phyloP scores from a whole-genome alignment of 805 yeast species.

The Torulaspora microellipsoides region DNA sequence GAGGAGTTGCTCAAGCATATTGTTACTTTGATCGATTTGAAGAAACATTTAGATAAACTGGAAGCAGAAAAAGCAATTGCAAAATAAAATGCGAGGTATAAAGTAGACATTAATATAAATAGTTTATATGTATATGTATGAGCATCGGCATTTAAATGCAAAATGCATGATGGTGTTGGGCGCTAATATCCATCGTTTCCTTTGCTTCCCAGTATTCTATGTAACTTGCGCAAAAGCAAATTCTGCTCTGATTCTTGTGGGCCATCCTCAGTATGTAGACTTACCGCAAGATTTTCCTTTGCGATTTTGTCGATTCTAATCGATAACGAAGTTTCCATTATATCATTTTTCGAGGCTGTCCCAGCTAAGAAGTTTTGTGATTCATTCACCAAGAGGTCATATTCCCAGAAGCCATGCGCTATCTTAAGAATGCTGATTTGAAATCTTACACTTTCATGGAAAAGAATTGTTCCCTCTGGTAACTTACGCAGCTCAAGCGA shows the following conservation, averaged over 20 bases:
- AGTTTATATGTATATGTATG: too few relatives aligned
- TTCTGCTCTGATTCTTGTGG: too few relatives aligned
- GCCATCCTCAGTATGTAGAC: not conserved
- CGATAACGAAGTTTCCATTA: constrained; percentile 1
- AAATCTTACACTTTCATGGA: constrained; percentile 8
- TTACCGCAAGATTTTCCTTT: not conserved
- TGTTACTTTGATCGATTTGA: constrained; percentile 70
- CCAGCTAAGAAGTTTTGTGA: constrained; percentile 6
- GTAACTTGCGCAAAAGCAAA: too few relatives aligned
- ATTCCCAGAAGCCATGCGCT: constrained; percentile 25
- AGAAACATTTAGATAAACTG: constrained; percentile 80
- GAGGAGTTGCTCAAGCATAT: constrained; percentile 71
- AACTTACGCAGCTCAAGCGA: not conserved
- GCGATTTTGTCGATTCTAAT: constrained; percentile 7
- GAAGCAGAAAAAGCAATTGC: constrained; percentile 66
- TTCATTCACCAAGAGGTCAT: constrained; percentile 1
- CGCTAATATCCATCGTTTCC: too few relatives aligned
- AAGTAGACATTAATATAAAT: too few relatives aligned
- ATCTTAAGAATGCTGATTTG: constrained; percentile 13
- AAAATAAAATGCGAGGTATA: constrained; percentile 15
- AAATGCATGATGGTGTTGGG: too few relatives aligned
- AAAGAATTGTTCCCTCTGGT: not conserved
- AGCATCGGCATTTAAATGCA: too few relatives aligned
- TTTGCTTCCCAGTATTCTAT: too few relatives aligned
- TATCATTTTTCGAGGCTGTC: not conserved